A percentile compares a stretch with the other conserved stretches of the same genome.
These are phyloP conservation scores for Elsinoe fawcettii DNA, from an alignment of 2,329 filamentous ascomycete genomes.

Conservation along the genomic window DNA sequence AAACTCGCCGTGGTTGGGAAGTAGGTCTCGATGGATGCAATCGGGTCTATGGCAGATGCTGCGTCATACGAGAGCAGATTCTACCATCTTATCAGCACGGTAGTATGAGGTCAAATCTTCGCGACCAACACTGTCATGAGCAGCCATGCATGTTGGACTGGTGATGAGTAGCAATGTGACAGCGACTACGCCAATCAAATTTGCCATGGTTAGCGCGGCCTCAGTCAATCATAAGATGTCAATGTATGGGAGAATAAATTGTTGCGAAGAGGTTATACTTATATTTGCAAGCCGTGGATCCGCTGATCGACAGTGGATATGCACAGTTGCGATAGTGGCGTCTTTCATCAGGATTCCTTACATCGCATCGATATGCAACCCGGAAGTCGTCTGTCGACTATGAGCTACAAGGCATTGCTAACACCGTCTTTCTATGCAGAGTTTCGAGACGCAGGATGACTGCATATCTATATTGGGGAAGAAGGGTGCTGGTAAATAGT, in stretches of 20 bases:
- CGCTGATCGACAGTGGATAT: constrained; percentile 39
- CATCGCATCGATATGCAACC: no score
- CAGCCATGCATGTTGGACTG: not conserved
- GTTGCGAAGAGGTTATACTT: not conserved
- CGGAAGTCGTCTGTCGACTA: no score
- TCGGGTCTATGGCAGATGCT: not conserved
- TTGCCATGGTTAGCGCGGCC: not conserved
- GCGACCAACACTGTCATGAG: not conserved
- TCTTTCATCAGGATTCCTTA: constrained; percentile 21
- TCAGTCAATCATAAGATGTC: no score
- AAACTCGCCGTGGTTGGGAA: constrained; percentile 20
- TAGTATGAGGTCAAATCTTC: not conserved
- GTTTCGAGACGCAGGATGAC: no score
- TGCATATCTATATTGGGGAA: no score
- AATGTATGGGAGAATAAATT: not conserved
- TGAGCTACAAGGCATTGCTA: no score
- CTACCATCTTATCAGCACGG: not conserved
- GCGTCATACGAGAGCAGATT: not conserved
- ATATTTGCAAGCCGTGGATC: constrained; percentile 24
- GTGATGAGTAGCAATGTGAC: not conserved
- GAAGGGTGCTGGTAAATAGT: no score
- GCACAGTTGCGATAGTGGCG: constrained; percentile 36
- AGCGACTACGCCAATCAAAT: not conserved
- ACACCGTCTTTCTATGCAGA: no score
- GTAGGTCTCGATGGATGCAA: not conserved